A percentile compares a stretch with the other conserved stretches of the same genome.
These are phyloP conservation scores for Medicago ruthenica DNA, from an alignment of 306 rosid species.

Conservation along the genomic window DNA sequence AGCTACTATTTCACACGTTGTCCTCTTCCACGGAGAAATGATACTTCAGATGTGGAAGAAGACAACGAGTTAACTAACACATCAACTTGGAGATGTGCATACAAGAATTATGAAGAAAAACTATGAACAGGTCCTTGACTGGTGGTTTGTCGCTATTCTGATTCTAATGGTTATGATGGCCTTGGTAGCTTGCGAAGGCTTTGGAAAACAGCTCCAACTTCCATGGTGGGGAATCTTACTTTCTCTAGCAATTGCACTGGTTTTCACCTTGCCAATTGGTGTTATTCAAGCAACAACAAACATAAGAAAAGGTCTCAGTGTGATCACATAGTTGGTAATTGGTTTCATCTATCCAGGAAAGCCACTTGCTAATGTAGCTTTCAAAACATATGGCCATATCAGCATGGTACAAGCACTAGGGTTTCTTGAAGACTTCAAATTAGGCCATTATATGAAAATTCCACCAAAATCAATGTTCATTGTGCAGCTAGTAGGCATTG, in stretches of 20 bases:
- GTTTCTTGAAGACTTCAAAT: conserved; percentile 63
- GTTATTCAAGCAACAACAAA: conserved; percentile 88
- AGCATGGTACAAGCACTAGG: conserved; percentile 71
- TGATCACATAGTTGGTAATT: conserved; percentile 69
- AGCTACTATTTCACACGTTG: conserved; percentile 78
- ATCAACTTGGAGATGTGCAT: conserved; percentile 62
- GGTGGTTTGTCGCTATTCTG: conserved; percentile 75
- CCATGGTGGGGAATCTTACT: conserved; percentile 92
- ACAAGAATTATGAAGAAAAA: conserved; percentile 80
- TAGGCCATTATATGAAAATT: conserved; percentile 84
- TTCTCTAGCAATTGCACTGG: conserved; percentile 60
- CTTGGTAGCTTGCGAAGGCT: conserved; percentile 67
- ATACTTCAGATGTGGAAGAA: conserved; percentile 62
- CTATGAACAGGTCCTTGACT: conserved; percentile 72
- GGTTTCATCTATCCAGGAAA: conserved; percentile 72
- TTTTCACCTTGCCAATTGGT: conserved; percentile 79
- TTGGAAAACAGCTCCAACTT: conserved; percentile 76
- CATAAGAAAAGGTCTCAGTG: conserved; percentile 56
- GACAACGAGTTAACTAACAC: conserved; percentile 49
- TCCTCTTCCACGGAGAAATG: conserved; percentile 75
- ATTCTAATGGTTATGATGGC: conserved; percentile 49
- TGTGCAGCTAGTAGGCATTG: conserved; percentile 64
- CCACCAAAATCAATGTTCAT: conserved; percentile 75
- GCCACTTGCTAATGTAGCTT: conserved; percentile 77
- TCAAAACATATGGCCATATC: conserved; percentile 74